Percentiles rank a stretch among this genome's conserved stretches.
These are phyloP conservation scores for Phyllosticta ampelicida DNA, from an alignment of 2,329 filamentous ascomycete species.

Conservation along the genomic window DNA sequence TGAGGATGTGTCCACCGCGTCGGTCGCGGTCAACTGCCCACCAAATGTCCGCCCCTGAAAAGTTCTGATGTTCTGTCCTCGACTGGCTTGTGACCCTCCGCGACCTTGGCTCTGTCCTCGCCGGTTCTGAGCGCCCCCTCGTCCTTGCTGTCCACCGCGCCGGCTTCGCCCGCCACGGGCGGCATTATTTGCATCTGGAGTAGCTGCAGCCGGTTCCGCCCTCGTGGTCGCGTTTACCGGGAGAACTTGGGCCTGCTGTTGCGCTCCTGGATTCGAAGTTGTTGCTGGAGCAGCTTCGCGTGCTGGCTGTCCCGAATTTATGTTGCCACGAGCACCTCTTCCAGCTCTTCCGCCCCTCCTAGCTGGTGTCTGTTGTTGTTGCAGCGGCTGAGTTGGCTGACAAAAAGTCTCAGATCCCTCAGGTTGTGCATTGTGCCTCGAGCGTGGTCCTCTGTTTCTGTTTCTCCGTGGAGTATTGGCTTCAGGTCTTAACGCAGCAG, in stretches of 20 bases:
- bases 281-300: constrained; percentile 2
- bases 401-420: background rate
- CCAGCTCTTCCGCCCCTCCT: constrained; percentile 1
- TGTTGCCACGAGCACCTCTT: constrained; percentile 1
- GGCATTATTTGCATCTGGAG: background rate
- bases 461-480: background rate
- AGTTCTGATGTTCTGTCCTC: constrained; percentile 17
- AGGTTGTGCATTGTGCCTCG: background rate
- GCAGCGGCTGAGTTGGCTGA: background rate
- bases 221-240: background rate
- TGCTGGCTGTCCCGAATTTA: background rate
- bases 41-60: constrained; percentile 39
- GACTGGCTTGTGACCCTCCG: background rate
- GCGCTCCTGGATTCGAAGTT: background rate
- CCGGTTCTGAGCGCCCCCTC: background rate
- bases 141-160: background rate
- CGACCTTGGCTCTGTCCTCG: background rate
- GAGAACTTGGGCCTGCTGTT: background rate
- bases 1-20: constrained; percentile 9
- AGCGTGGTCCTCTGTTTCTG: background rate
- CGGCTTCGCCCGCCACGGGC: constrained; percentile 21
- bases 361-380: background rate
- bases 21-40: constrained; percentile 34
- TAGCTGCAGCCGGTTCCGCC: background rate
- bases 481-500: background rate